Base-by-base conservation (phyloP, 306 rosid genomes). In the Amphicarpaea edgeworthii region DNA sequence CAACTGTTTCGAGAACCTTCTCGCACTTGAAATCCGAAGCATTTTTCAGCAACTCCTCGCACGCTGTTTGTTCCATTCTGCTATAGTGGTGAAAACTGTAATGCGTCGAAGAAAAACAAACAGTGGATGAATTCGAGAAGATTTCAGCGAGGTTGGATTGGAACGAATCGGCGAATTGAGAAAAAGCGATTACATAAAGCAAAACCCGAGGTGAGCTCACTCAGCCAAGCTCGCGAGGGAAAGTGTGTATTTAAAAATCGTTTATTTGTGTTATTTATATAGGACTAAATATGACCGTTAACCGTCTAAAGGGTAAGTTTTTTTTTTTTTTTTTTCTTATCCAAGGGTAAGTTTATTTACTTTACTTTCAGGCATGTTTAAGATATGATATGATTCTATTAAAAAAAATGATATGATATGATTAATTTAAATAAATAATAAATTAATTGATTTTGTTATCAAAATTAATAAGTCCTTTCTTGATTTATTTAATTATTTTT, bases 1-100 rank as follows among this genome's bases (percentile, higher is more conserved):
- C 90, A 73, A 21, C 62, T 10, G 73, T 50, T n/a, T 23, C 64
- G 3, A 73, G 57, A 45, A 69, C 70, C 76, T 57, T 79, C 72
- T 24, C 49, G 10, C 43, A 19, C 7, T 76, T 74, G 11, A 83
- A 63, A 80, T 37, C 50, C 3, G 46, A 71, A 54, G 58, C 55
- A 15, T 23, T 55, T 45, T 76, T 77, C 6, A 24, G 19, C 16
- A 78, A 63, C 55, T 73, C 77, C 6, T 57, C 78, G 5, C 63
- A 63, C 24, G 17, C 6, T 34, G 68, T 62, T 34, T 70, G 77
- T 64, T 85, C 85, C 88, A 88, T 88, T 76, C 43, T 80, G 59
- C 43, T 20, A 2, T 66, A 45, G 53, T 28, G 53, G 60, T 8
- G 30, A 45, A 24, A 75, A 16, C 76, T 61, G 76, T 3, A 42